phyloP scores from a whole-genome alignment of 225 moss, liverwort and hornwort genomes.

The Asterella californica region DNA sequence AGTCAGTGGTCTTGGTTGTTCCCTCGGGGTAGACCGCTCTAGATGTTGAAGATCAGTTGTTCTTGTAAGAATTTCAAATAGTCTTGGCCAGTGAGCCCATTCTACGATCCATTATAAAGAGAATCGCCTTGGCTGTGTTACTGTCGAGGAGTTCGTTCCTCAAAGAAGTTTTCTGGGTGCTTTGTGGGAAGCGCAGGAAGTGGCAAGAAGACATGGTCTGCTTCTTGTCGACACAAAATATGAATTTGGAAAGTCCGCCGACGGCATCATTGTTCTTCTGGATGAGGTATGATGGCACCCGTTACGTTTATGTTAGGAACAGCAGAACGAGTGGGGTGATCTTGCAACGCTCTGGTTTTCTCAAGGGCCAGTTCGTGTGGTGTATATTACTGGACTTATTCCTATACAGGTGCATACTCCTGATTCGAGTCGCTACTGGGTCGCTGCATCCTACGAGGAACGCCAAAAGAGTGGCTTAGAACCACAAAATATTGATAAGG shows the following conservation, averaged over 20 bases:
- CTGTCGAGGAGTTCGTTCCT: not conserved
- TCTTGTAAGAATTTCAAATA: not conserved
- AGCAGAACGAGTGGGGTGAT: not conserved
- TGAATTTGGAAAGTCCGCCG: constrained; percentile 83
- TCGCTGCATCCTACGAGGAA: constrained; percentile 82
- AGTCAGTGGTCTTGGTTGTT: not conserved
- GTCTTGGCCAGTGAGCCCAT: not conserved
- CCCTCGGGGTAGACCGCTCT: not conserved
- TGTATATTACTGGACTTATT: not conserved
- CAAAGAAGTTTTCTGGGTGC: not conserved
- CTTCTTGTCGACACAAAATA: constrained; percentile 96
- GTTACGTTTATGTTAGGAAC: not conserved
- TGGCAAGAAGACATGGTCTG: constrained; percentile 62
- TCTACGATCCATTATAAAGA: not conserved
- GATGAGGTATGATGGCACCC: constrained; percentile 78
- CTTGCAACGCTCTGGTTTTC: not conserved
- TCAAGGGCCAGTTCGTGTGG: not conserved
- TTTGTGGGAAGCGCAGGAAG: constrained; percentile 38
- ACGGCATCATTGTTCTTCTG: constrained; percentile 81
- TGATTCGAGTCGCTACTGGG: constrained; percentile 96
- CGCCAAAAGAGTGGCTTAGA: constrained; percentile 73
- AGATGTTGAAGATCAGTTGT: not conserved
- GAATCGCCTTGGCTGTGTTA: not conserved
- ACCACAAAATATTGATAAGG: constrained; percentile 91
- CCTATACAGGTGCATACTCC: constrained; percentile 76